Conservation (phyloP, 2,329 filamentous ascomycete species). For the Nothophoma quercina region DNA sequence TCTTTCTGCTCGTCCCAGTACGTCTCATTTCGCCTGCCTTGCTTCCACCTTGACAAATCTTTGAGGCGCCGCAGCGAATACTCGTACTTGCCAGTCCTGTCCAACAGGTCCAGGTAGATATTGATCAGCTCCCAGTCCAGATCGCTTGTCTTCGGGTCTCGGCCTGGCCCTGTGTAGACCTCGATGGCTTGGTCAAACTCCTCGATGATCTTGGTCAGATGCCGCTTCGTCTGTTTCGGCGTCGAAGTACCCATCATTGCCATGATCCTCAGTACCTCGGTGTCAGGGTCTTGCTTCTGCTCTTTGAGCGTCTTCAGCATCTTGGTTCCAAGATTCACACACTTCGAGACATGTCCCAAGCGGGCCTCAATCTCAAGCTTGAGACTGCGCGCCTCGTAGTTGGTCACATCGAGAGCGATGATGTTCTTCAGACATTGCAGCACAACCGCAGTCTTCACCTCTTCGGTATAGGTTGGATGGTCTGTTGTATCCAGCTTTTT, state of each 20-base stretch:
- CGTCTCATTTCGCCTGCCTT: slow-evolving; percentile 74
- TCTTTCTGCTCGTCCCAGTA: slow-evolving; percentile 81
- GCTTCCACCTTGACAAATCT: slow-evolving; percentile 78
- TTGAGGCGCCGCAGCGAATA: slow-evolving; percentile 76
- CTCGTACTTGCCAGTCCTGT: slow-evolving; percentile 67
- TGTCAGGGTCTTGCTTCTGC: slow-evolving; percentile 49
- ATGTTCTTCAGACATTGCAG: slow-evolving; percentile 54
- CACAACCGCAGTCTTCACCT: slow-evolving; percentile 37
- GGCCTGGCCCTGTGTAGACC: slow-evolving; percentile 53
- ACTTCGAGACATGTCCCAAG: slow-evolving; percentile 44
- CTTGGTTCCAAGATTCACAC: slow-evolving; percentile 55
- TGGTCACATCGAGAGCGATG: slow-evolving; percentile 60
- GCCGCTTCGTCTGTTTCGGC: slow-evolving; percentile 55
- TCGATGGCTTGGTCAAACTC: slow-evolving; percentile 62
- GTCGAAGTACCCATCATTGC: slow-evolving; percentile 64
- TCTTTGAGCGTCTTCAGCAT: slow-evolving; percentile 63
- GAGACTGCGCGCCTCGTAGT: slow-evolving; percentile 62
- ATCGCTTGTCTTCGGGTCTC: slow-evolving; percentile 54
- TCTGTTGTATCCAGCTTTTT: slow-evolving; percentile 51
- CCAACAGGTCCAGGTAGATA: slow-evolving; percentile 83
- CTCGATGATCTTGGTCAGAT: slow-evolving; percentile 56
- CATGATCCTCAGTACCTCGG: slow-evolving; percentile 62
- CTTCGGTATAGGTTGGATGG: slow-evolving; percentile 39
- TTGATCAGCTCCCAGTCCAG: slow-evolving; percentile 83
- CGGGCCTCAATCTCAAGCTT: slow-evolving; percentile 65